Conservation (phyloP, 2,329 filamentous ascomycete species). For the Xylariaceae sp. region DNA sequence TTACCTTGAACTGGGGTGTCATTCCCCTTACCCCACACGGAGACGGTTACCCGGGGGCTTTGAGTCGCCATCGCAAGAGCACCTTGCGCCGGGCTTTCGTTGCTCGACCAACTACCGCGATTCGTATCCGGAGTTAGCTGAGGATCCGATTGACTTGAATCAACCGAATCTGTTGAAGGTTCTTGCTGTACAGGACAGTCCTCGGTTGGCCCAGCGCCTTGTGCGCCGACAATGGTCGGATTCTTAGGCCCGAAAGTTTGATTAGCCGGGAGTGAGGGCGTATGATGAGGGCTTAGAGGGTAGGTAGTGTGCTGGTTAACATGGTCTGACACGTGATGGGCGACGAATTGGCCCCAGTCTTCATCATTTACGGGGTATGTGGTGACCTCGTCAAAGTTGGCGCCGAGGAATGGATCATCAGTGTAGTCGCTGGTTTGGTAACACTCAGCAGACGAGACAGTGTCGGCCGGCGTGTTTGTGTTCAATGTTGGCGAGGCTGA, state of each 20-base stretch:
- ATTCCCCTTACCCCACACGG: slow-evolving; percentile 57
- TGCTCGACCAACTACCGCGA: slow-evolving; percentile 56
- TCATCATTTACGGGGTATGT: slow-evolving; percentile 1
- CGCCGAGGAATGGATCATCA: slow-evolving; percentile 58
- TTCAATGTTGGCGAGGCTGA: slow-evolving; percentile 48
- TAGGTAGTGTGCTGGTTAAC: slow-evolving; percentile 34
- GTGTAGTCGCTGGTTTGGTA: slow-evolving; percentile 55
- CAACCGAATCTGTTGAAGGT: slow-evolving; percentile 39
- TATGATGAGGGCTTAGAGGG: slow-evolving; percentile 59
- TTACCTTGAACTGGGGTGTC: slow-evolving; percentile 44
- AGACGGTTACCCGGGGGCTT: slow-evolving; percentile 63
- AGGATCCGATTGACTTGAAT: slow-evolving; percentile 40
- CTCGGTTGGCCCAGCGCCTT: slow-evolving; percentile 47
- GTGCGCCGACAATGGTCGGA: slow-evolving; percentile 5
- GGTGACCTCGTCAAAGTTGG: slow-evolving; percentile 53
- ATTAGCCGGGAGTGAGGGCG: slow-evolving; percentile 53
- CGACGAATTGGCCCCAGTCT: slow-evolving; percentile 18
- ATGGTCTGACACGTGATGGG: slow-evolving; percentile 17
- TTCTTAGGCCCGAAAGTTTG: slow-evolving; percentile 43
- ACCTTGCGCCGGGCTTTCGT: slow-evolving; percentile 52
- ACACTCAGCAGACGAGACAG: slow-evolving; percentile 52
- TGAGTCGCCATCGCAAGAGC: slow-evolving; percentile 50
- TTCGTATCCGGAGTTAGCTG: slow-evolving; percentile 58
- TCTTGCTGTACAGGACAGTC: slow-evolving; percentile 50
- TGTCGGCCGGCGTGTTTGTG: slow-evolving; percentile 57